Base-by-base conservation (phyloP, 2,329 filamentous ascomycete species). In the Cladophialophora bantiana region DNA sequence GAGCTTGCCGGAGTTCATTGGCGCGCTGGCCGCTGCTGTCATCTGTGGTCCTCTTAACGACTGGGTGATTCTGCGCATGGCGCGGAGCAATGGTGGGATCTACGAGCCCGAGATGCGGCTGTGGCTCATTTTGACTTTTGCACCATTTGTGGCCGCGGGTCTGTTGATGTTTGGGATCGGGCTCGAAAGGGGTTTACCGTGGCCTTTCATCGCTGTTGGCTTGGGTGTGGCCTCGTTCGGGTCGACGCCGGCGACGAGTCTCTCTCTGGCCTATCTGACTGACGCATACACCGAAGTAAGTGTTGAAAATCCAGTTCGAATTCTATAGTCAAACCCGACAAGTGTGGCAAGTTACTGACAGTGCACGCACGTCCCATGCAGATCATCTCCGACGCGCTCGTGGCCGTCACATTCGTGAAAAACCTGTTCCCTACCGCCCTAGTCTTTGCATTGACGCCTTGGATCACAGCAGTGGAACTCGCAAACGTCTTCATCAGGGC, bases 31-130 rank as follows among this genome's bases (percentile, higher is more conserved):
- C 15, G 81, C 80, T 0, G 74, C 74, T 0, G 40, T 82, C 0
- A 80, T 80, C 50, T 79, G 78, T 1, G 81, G 81, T 0, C 73
- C 75, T 0, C 59, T 82, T 1, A 75, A 76, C 0, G 81, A 83
- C 52, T 75, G 75, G 74, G 75, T 74, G 0, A 78, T 82, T 40
- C 64, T 80, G 31, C 75, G 72, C 36, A 76, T 83, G 59, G 79
- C 83, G 2, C 77, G 77, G 26, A 75, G 77, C n/a, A 84, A 84
- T 69, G 75, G 75, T 34, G 82, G 82, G 38, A 78, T 82, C 68
- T 82, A 81, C 56, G 82, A 84, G 72, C 80, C 83, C 1, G 83
- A 84, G 71, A 83, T 83, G 79, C 77, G 82, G 2, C 74, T 84
- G 2, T 81, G 78, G 77, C 38, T 34, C 4, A 63, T 68, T 15